Conservation (phyloP, 306 rosid genomes). For the Cucurbita pepo region DNA sequence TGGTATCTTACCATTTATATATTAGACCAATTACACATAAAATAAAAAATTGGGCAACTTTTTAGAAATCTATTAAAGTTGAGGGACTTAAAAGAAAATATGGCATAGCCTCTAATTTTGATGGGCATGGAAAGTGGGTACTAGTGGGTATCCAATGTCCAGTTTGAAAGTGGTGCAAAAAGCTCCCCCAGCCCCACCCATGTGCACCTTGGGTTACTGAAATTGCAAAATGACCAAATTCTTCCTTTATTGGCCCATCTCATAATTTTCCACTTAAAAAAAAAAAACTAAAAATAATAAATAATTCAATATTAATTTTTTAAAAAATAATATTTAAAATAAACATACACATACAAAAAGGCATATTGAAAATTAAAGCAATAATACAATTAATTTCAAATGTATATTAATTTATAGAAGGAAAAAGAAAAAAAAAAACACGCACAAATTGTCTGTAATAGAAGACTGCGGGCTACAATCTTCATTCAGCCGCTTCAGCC, state of each 20-base stretch:
- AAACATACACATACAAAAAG: not conserved
- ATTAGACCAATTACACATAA: too few relatives aligned
- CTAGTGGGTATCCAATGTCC: not conserved
- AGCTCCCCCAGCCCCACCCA: not conserved
- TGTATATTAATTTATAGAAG: not conserved
- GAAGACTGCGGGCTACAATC: slow-evolving; percentile 8
- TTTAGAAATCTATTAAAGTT: too few relatives aligned
- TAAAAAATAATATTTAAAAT: too few relatives aligned
- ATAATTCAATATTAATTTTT: not conserved
- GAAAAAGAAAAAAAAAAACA: not conserved
- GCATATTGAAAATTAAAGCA: not conserved
- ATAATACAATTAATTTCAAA: too few relatives aligned
- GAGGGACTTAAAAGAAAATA: too few relatives aligned
- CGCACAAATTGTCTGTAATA: not conserved
- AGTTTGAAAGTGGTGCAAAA: not conserved
- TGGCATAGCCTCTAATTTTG: too few relatives aligned
- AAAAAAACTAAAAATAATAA: not conserved
- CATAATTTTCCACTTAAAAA: not conserved
- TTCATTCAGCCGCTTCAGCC: slow-evolving; percentile 13
- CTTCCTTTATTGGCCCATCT: not conserved
- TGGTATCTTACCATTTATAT: too few relatives aligned
- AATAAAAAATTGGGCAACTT: too few relatives aligned
- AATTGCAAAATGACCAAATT: not conserved
- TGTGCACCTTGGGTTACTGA: not conserved
- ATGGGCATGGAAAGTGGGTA: not conserved